Conservation (phyloP, 1,284 basidiomycete genomes). For the Marasmius oreades region DNA sequence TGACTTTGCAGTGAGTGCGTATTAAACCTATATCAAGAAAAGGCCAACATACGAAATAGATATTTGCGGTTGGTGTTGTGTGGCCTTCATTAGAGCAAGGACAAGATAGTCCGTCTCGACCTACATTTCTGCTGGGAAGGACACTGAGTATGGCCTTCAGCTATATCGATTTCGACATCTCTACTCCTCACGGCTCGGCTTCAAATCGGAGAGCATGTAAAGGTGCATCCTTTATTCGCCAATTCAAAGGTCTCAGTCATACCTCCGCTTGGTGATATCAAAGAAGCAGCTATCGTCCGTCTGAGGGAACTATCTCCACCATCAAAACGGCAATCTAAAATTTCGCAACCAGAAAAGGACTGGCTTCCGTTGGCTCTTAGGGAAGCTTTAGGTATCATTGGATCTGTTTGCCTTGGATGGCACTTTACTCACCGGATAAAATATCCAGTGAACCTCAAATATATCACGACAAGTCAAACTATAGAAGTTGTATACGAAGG, state of each 20-base stretch:
- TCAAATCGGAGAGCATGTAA: slow-evolving; percentile 40
- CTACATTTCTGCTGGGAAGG: slow-evolving; percentile 18
- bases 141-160: slow-evolving; percentile 31
- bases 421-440: slow-evolving; percentile 11
- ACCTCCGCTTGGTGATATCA: slow-evolving; percentile 44
- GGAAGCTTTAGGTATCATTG: slow-evolving; percentile 54
- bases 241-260: slow-evolving; percentile 34
- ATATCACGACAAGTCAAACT: slow-evolving; percentile 58
- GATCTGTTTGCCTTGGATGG: slow-evolving; percentile 7
- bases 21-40: neutral
- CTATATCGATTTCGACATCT: slow-evolving; percentile 49
- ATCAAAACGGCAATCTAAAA: slow-evolving; percentile 14
- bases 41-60: slow-evolving; percentile 27
- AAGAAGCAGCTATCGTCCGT: slow-evolving; percentile 48
- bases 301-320: slow-evolving; percentile 42
- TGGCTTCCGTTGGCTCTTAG: slow-evolving; percentile 66
- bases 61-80: slow-evolving; percentile 60
- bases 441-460: slow-evolving; percentile 67
- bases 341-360: slow-evolving; percentile 40
- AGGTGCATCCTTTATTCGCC: slow-evolving; percentile 46
- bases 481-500: slow-evolving; percentile 68
- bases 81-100: slow-evolving; percentile 67
- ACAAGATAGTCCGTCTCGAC: slow-evolving; percentile 42
- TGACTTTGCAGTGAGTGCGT: slow-evolving; percentile 27
- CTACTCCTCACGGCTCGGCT: slow-evolving; percentile 59